Conservation (phyloP, 352 stramenopile species). For the Phytophthora pistaciae region DNA sequence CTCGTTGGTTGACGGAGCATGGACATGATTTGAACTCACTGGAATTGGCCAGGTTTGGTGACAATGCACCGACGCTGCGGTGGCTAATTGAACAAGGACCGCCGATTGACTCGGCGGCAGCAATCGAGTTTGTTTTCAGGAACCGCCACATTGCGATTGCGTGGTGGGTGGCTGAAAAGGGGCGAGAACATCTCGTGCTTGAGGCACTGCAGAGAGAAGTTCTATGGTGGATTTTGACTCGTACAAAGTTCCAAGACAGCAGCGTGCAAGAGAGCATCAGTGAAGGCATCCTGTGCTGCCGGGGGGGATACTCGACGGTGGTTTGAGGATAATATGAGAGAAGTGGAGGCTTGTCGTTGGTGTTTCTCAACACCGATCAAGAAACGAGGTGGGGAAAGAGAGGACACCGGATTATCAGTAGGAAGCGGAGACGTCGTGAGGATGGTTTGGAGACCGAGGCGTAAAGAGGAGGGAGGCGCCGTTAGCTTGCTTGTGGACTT, state of each 20-base stretch:
- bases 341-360: background rate
- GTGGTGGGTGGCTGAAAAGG: background rate
- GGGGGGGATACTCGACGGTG: too few species aligned
- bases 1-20: background rate
- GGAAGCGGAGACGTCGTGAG: too few species aligned
- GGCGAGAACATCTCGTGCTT: background rate
- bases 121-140: too few species aligned
- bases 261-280: too few species aligned
- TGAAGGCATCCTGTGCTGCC: too few species aligned
- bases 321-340: too few species aligned
- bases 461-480: too few species aligned
- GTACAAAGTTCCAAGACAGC: background rate
- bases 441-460: too few species aligned
- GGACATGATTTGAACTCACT: background rate
- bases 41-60: too few species aligned
- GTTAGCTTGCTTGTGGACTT: too few species aligned
- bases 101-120: background rate
- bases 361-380: background rate
- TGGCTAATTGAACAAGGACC: background rate
- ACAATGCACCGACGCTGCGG: background rate
- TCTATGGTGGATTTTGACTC: background rate
- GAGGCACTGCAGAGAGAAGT: background rate
- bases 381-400: background rate
- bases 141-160: background rate
- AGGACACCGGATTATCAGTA: too few species aligned